These are phyloP conservation scores for Aspergillus luchuensis DNA, from an alignment of 2,329 filamentous ascomycete species.

Conservation along the genomic window DNA sequence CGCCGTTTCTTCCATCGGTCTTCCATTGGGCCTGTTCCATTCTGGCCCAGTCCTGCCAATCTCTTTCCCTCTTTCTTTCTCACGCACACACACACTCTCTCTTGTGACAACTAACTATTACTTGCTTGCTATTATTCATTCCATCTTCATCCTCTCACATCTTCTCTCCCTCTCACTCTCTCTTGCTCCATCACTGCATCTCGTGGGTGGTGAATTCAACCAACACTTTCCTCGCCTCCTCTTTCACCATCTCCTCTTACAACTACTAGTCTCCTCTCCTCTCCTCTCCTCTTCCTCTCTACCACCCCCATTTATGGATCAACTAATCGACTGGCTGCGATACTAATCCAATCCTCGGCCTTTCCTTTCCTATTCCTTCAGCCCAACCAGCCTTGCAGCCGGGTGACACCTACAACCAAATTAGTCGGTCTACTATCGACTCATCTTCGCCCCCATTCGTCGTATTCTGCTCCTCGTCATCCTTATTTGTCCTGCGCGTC, in stretches of 20 bases:
- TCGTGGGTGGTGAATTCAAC: conserved; percentile 6
- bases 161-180: neutral
- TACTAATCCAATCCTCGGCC: conserved; percentile 8
- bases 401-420: neutral
- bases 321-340: neutral
- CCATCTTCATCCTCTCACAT: no score
- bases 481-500: neutral
- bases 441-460: neutral
- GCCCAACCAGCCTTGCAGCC: conserved; percentile 9
- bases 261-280: neutral
- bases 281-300: neutral
- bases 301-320: conserved; percentile 10
- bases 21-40: conserved; percentile 5
- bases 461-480: neutral
- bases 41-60: neutral
- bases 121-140: no score
- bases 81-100: neutral
- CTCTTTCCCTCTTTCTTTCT: conserved; percentile 2
- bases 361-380: conserved; percentile 8
- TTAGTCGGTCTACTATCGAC: conserved; percentile 5
- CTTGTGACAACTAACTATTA: no score
- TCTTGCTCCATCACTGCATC: neutral
- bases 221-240: neutral
- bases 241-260: neutral
- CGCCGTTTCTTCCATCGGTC: conserved; percentile 7